Percentiles rank a stretch among this genome's conserved stretches.
phyloP scores from a whole-genome alignment of 768 basidiomycete species.

The Tubosaeta brunneosetosa region DNA sequence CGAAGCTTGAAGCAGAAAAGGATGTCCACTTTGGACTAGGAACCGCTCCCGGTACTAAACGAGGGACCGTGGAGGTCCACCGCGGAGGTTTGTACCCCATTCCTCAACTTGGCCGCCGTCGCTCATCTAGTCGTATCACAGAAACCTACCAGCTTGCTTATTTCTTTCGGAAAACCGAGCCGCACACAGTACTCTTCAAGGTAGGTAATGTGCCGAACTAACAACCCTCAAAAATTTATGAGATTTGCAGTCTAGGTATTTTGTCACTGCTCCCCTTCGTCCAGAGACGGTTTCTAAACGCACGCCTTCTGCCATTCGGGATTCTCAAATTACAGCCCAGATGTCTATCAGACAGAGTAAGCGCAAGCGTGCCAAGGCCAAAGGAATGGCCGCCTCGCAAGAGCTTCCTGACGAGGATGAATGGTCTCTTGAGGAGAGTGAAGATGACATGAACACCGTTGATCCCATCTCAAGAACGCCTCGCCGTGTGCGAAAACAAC shows the following conservation, averaged over 20 bases:
- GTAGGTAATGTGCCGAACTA: constrained; percentile 34
- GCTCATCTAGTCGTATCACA: constrained; percentile 27
- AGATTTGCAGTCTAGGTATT: constrained; percentile 37
- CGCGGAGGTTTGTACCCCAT: constrained; percentile 57
- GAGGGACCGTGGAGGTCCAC: constrained; percentile 75
- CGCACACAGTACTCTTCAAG: constrained; percentile 80
- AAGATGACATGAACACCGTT: constrained; percentile 13
- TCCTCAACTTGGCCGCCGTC: background rate
- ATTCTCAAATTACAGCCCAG: constrained; percentile 12
- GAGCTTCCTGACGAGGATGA: constrained; percentile 25
- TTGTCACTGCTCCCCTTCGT: constrained; percentile 30
- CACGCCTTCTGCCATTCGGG: background rate
- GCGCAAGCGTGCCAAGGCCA: constrained; percentile 38
- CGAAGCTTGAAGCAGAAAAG: constrained; percentile 61
- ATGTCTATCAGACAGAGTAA: constrained; percentile 7
- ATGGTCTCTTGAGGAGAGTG: constrained; percentile 16
- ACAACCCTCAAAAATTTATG: background rate
- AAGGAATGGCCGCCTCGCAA: constrained; percentile 30
- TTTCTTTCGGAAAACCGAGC: constrained; percentile 78
- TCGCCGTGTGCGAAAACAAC: constrained; percentile 32
- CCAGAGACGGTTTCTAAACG: constrained; percentile 19
- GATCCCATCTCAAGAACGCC: constrained; percentile 10
- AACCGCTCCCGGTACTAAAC: constrained; percentile 46
- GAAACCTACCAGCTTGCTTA: constrained; percentile 90
- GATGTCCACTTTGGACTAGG: constrained; percentile 39